Base-by-base conservation (phyloP, 108 stramenopile species). In the Discostella pseudostelligera region DNA sequence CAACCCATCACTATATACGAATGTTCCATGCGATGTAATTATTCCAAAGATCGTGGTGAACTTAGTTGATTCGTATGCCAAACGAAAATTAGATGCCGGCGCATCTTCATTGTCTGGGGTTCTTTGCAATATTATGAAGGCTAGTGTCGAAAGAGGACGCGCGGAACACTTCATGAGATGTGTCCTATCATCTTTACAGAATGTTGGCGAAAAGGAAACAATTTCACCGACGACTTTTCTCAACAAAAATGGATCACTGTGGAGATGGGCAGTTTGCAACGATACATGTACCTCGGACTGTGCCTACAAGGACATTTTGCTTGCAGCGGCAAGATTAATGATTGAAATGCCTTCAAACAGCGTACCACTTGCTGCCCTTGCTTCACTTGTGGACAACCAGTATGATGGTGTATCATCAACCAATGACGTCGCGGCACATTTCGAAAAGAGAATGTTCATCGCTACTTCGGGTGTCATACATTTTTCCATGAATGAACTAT, bases 321-420 rank as follows among this genome's bases (percentile, higher is more conserved):
- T 72, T 56, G 71, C 71, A 14, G 11, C 57, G 11, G 50, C 71
- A 39, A 72, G 58, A 43, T 21, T 37, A 19, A 72, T 72, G 62
- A 35, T 65, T 17, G 63, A 40, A 20, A 56, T 64, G 56, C 71
- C 71, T 20, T 58, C 71, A 19, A 72, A 62, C 57, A 65, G 29
- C 63, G 50, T 48, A 6, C 71, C 71, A 26, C 63, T 72, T 10
- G 19, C 63, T 42, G 29, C 64, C 16, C 28, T 65, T 54, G 46
- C 71, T 19, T 44, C 50, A 40, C 39, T 72, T 16, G 62, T 72
- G 3, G 58, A 43, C 20, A 44, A 14, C 25, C 25, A 58, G 55
- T 56, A 5, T 29, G 19, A 59, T 29, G 43, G 8, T 21, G 8
- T 7, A 0, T 5, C 44, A 8, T 13, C 16, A 32, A 56, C 62